Evolutionary conservation across 805 yeast genomes (phyloP).

Genomic region (Starmerella sirachaensis): DNA sequence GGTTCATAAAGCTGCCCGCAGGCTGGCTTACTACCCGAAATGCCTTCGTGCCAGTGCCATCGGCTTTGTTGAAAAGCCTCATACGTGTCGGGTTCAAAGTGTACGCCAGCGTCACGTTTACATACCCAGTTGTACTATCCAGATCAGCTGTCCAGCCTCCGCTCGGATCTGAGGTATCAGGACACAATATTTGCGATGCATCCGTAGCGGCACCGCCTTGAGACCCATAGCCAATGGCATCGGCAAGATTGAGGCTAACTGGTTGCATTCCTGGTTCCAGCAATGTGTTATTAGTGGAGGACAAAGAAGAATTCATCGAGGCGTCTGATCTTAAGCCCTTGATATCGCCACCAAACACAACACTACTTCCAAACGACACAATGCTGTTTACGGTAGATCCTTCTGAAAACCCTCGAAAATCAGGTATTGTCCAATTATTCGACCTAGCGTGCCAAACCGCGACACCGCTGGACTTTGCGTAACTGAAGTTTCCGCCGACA

Average conservation of each 20-base stretch:
- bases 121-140: slow-evolving; percentile 14
- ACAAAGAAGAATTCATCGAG: slow-evolving; percentile 4
- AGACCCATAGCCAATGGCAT: slow-evolving; percentile 12
- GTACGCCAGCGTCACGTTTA: slow-evolving; percentile 18
- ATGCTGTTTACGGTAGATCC: slow-evolving; percentile 54
- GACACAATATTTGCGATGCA: slow-evolving; percentile 42
- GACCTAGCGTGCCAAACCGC: slow-evolving; percentile 48
- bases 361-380: slow-evolving; percentile 32
- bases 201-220: slow-evolving; percentile 3
- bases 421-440: slow-evolving; percentile 36
- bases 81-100: slow-evolving; percentile 53
- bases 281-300: slow-evolving; percentile 11
- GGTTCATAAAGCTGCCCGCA: slow-evolving; percentile 78
- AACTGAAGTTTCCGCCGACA: slow-evolving; percentile 68
- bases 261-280: slow-evolving; percentile 17
- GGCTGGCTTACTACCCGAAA: slow-evolving; percentile 73
- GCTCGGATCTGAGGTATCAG: slow-evolving; percentile 26
- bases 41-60: slow-evolving; percentile 37
- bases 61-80: slow-evolving; percentile 52
- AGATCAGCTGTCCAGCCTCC: slow-evolving; percentile 17
- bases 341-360: slow-evolving; percentile 75
- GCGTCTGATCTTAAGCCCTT: slow-evolving; percentile 38
- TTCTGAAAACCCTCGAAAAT: slow-evolving; percentile 66
- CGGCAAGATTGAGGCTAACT: slow-evolving; percentile 14
- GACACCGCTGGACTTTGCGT: slow-evolving; percentile 43